Evolutionary conservation across 2,329 filamentous ascomycete genomes (phyloP), one percentile per base, ranked within the genome.

Genomic region (Beauveria australis): DNA sequence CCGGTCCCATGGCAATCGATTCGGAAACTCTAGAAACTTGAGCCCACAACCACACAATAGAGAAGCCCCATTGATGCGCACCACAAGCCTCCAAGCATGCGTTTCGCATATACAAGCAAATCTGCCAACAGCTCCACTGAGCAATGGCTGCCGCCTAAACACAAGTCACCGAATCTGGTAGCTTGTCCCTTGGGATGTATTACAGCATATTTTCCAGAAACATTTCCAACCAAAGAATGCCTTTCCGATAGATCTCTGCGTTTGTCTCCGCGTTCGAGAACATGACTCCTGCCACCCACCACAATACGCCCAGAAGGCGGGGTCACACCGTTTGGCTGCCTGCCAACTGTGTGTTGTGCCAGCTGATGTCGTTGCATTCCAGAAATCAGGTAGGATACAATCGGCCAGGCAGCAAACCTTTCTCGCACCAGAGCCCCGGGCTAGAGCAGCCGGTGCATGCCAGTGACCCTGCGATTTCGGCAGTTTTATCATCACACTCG

Each of bases 41-140:
- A 37, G 33, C 1, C 33, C 12, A 37, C 33, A 37, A 16, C 33
- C 33, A 37, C 14, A 37, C 28, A 40, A 40, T 3, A 24, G 33
- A 40, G 49, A 37, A 37, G 30, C 49, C 49, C 49, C 49, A 24
- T 22, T 53, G 49, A 53, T 40, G 30, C 33, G 19, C 30, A 26
- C 26, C 30, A n/a, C 16, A 19, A 33, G 16, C 43, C 18, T 22
- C n/a, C 26, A 54, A 30, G 53, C 16, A 53, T 43, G 52, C 43
- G 54, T 57, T 48, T 57, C 54, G 19, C 30, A 48, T 57, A 57
- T 47, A 57, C 30, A 53, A 53, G 26, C 49, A 47, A 43, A 49
- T 53, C 49, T 19, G 24, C 49, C n/a, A 19, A 24, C 37, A 19
- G 3, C 54, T 57, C 54, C 54, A 46, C 54, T 16, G 40, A 22